Conservation (phyloP, 2,329 filamentous ascomycete genomes). For the Aphanocladium album region DNA sequence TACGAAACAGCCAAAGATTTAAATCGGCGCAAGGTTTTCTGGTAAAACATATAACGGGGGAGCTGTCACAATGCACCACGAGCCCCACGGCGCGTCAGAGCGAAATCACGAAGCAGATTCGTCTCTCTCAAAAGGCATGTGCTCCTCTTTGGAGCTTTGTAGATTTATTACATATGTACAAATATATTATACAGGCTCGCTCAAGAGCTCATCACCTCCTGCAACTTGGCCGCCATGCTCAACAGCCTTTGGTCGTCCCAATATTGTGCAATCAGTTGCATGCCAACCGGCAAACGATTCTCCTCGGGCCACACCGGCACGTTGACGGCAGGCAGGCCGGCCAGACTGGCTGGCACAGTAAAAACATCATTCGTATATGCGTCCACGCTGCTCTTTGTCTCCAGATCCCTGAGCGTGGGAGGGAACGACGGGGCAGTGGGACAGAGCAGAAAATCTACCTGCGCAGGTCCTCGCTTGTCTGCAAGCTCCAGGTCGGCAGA, state of each 20-base stretch:
- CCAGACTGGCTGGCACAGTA: constrained; percentile 89
- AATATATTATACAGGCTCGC: constrained; percentile 8
- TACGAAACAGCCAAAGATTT: not conserved
- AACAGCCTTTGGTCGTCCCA: constrained; percentile 67
- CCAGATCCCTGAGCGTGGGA: constrained; percentile 57
- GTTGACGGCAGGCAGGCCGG: constrained; percentile 83
- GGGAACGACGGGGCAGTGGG: constrained; percentile 79
- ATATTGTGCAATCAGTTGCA: constrained; percentile 78
- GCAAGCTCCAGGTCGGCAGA: constrained; percentile 46
- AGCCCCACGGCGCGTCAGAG: not conserved
- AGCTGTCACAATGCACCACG: not conserved
- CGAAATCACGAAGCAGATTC: not conserved
- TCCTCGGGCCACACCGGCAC: constrained; percentile 52
- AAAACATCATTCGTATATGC: constrained; percentile 92
- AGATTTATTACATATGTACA: not conserved
- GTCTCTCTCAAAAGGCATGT: not conserved
- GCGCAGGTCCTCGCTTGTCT: constrained; percentile 52
- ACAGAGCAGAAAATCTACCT: constrained; percentile 81
- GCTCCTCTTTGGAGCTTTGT: not conserved
- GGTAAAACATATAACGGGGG: not conserved
- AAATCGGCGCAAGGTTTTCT: not conserved
- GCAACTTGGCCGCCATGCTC: constrained; percentile 46
- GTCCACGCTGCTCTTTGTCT: constrained; percentile 56
- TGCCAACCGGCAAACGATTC: constrained; percentile 41
- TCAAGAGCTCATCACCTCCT: constrained; percentile 23